Base-by-base conservation (phyloP, 139 green algal species). In the Micromonas pusilla region DNA sequence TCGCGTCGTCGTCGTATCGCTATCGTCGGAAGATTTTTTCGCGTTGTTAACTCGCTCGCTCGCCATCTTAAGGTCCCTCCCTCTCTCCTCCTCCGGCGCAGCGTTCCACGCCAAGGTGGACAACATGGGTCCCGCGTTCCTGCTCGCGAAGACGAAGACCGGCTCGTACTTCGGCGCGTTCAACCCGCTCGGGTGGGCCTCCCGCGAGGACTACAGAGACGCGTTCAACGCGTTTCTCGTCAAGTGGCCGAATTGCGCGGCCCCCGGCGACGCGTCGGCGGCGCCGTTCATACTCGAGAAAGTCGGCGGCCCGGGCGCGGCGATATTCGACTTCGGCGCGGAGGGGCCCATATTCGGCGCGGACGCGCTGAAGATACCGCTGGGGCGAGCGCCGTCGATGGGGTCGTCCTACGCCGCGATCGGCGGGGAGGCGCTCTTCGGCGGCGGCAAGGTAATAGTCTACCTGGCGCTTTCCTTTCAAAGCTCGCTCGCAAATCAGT, bases 181-280 rank as follows among this genome's bases (percentile, higher is more conserved):
- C 79, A 79, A 75, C 38, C 71, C 79, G 1, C 54, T 78, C 25
- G 70, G 53, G 30, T 79, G 31, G 23, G 26, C 33, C 4, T 75
- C 70, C 70, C 73, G 54, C 6, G 79, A 83, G 34, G 79, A 83
- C 79, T 83, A 83, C 72, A 53, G 30, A 28, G 70, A 79, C 70
- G 65, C 53, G 20, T 75, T 76, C 30, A 72, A 83, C 9, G 71
- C 70, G 23, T 83, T 83, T 28, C 79, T 83, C 30, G 78, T 83
- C 71, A 75, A 68, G 33, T 83, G 79, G 79, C 79, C 79, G 3
- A 30, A 34, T 19, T 1, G 5, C 3, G 19, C 53, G 6, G 25
- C 60, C 0, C 6, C 20, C 32, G 28, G 26, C 26, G 65, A 16
- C 54, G 16, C 45, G 16, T 9, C 9, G 45, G 36, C 13, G 5